Evolutionary conservation across 345 rosid species (phyloP).

Genomic region (Hibiscus tridactylites): DNA sequence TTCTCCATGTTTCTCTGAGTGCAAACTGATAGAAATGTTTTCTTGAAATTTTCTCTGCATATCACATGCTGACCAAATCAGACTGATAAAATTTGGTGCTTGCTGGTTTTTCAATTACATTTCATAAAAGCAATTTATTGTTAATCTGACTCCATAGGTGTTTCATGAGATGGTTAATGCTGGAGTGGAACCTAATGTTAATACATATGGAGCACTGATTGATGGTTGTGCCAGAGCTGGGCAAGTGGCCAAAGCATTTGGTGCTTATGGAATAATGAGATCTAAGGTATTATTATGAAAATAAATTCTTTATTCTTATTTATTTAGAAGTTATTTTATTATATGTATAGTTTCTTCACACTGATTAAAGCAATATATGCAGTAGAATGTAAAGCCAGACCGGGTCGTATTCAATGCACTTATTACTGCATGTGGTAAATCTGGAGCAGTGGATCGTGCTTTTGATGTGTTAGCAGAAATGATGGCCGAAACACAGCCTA

Average conservation of each 20-base stretch:
- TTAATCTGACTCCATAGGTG: conserved; percentile 38
- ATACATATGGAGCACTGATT: conserved; percentile 89
- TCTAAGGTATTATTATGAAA: conserved; percentile 45
- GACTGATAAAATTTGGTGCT: background rate
- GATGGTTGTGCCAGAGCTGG: conserved; percentile 98
- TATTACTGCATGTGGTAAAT: conserved; percentile 90
- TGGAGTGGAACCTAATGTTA: conserved; percentile 85
- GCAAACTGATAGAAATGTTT: background rate
- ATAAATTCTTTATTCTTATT: background rate
- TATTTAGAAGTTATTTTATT: background rate
- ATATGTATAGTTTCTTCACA: conserved; percentile 3
- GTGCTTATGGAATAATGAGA: conserved; percentile 7
- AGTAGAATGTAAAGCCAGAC: conserved; percentile 99
- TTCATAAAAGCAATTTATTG: background rate
- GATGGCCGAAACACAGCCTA: conserved; percentile 72
- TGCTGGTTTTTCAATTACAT: background rate
- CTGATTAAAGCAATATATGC: conserved; percentile 49
- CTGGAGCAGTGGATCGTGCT: conserved; percentile 97
- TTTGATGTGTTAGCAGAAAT: conserved; percentile 96
- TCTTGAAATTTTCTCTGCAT: background rate
- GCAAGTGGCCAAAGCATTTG: conserved; percentile 96
- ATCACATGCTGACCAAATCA: background rate
- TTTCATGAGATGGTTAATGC: conserved; percentile 92
- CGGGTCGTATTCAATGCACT: conserved; percentile 97
- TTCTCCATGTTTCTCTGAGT: background rate